Evolutionary conservation across 23 red algal genomes (phyloP), one percentile per base, ranked within the genome.

Genomic region (Chondrus crispus): DNA sequence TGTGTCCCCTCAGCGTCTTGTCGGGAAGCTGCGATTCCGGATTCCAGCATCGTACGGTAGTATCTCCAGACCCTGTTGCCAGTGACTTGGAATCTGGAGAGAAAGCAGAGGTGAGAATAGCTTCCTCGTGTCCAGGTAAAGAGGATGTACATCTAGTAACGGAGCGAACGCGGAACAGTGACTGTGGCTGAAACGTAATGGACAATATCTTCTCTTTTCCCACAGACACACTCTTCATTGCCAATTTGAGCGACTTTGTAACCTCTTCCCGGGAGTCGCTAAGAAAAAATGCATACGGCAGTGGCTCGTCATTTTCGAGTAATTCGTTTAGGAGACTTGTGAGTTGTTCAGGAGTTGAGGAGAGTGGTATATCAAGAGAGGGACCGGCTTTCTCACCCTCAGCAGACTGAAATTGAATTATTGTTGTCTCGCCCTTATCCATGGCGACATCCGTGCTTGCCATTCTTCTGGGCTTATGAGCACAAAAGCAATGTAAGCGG

Each of bases 1-100:
- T 88, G 76, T 99, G 97, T 2, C 93, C 89, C 19, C 51, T 35
- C 18, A 94, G 81, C 2, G 91, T 93, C 24, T n/a, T 63, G 18
- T 76, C 57, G 16, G 97, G 97, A 26, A 94, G 22, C 66, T 94
- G 90, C 18, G 91, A 68, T 7, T 88, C 40, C 18, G 91, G 50
- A 38, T 82, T 89, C 97, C 97, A 99, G 49, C 96, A 40, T 40
- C 97, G 57, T 24, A 99, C 88, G 6, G 97, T 96, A 3, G 75
- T 90, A 78, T 99, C 97, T 36, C 97, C 97, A 22, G 91, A 95
- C n/a, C 91, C 94, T 3, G 91, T 91, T 4, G 97, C 97, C 12
- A 96, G 42, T 6, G 69, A 6, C 4, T 19, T 4, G 36, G 50
- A 74, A 68, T 99, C 95, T 7, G 97, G 97, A 7, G 94, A 94